Percentiles rank a stretch among this genome's conserved stretches.
Conservation (phyloP, 768 basidiomycete genomes). For the Obba rivulosa region DNA sequence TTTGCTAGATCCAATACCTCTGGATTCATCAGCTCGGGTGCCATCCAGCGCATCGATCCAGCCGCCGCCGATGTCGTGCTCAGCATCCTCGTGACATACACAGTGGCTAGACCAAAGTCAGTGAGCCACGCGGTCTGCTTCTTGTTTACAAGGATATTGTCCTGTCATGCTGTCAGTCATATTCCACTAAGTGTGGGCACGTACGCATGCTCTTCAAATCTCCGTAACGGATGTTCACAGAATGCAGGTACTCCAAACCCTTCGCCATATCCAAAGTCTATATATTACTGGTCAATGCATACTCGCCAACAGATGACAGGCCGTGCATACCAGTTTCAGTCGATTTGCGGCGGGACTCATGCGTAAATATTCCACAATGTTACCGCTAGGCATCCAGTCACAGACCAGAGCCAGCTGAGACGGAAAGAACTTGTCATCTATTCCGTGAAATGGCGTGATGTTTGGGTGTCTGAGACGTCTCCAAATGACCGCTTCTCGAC, state of each 20-base stretch:
- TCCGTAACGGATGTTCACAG: background rate
- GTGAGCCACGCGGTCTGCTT: background rate
- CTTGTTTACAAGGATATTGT: constrained; percentile 4
- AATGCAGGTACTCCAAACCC: constrained; percentile 3
- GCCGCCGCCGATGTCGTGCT: background rate
- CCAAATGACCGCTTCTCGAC: constrained; percentile 3
- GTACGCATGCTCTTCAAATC: constrained; percentile 4
- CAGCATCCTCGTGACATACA: background rate
- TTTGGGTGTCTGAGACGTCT: constrained; percentile 4
- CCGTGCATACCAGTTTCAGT: constrained; percentile 2
- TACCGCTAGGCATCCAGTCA: constrained; percentile 9
- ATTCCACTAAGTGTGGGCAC: background rate
- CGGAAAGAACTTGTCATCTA: constrained; percentile 1
- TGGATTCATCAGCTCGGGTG: constrained; percentile 1
- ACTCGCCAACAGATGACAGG: background rate
- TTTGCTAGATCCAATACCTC: background rate
- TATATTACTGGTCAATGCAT: background rate
- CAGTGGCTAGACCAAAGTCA: constrained; percentile 5
- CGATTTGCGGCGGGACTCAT: constrained; percentile 1
- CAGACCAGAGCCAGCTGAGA: background rate
- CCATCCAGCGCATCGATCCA: background rate
- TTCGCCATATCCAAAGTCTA: background rate
- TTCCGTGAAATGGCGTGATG: constrained; percentile 1
- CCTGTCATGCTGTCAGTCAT: background rate
- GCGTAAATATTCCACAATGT: constrained; percentile 1